Evolutionary conservation across 1,284 basidiomycete species (phyloP).

Genomic region (Porogramme epimiltina): DNA sequence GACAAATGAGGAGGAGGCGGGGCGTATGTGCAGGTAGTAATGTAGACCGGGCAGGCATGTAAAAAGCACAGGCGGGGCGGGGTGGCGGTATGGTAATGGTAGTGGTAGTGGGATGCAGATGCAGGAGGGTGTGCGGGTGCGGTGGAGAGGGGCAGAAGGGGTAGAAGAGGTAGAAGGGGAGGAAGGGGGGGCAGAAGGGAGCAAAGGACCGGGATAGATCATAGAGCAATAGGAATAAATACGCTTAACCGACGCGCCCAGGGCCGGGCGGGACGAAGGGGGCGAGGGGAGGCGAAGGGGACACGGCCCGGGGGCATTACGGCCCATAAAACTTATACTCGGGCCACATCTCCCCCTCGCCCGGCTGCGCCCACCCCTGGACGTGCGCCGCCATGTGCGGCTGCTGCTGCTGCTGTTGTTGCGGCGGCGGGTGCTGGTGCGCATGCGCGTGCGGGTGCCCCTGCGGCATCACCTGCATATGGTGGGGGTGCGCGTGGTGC

Average conservation of each 20-base stretch:
- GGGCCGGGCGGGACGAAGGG: no score
- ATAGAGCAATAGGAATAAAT: slow-evolving; percentile 13
- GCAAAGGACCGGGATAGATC: slow-evolving; percentile 3
- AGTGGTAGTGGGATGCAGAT: neutral
- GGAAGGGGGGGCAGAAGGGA: neutral
- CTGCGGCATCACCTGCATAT: slow-evolving; percentile 14
- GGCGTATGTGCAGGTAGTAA: neutral
- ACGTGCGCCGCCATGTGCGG: slow-evolving; percentile 8
- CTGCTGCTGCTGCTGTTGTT: slow-evolving; percentile 4
- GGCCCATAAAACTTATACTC: slow-evolving; percentile 15
- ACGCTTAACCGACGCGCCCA: neutral
- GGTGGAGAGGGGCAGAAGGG: neutral
- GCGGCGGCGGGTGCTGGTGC: slow-evolving; percentile 17
- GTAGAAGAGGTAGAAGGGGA: neutral
- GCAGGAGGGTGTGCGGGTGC: neutral
- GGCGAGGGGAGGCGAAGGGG: no score
- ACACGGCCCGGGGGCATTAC: no score
- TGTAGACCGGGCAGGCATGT: no score
- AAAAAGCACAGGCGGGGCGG: neutral
- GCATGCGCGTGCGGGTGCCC: slow-evolving; percentile 2
- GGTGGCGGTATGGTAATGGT: neutral
- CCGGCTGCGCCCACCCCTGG: slow-evolving; percentile 15
- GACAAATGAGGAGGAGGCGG: neutral
- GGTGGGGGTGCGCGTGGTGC: no score
- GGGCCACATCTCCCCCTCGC: slow-evolving; percentile 14